Evolutionary conservation across 352 stramenopile genomes (phyloP).

Genomic region (Pythium brassicae): DNA sequence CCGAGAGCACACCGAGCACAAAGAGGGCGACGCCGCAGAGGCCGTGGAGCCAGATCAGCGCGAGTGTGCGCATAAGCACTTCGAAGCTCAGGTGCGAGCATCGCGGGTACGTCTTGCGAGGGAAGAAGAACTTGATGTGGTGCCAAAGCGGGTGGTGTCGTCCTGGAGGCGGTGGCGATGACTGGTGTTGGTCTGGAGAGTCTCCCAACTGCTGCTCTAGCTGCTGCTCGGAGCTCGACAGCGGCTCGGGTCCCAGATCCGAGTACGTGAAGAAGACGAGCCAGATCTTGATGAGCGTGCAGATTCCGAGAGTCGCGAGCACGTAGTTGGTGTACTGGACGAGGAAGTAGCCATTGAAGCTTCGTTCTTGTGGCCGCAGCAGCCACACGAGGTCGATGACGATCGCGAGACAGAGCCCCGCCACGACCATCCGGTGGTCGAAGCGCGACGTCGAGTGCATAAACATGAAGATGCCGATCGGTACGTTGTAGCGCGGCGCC

Average conservation of each 20-base stretch:
- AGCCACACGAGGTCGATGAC: conserved; percentile 62
- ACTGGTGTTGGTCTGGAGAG: neutral
- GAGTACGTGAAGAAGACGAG: conserved; percentile 71
- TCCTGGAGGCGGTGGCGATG: neutral
- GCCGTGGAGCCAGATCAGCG: conserved; percentile 66
- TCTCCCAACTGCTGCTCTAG: neutral
- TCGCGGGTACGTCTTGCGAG: conserved; percentile 59
- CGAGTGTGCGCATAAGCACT: conserved; percentile 63
- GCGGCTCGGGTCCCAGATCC: conserved; percentile 25
- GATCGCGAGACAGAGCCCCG: conserved; percentile 40
- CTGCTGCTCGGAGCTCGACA: neutral
- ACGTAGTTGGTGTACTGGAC: conserved; percentile 37
- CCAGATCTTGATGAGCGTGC: conserved; percentile 51
- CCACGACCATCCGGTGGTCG: conserved; percentile 52
- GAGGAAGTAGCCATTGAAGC: conserved; percentile 63
- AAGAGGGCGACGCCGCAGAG: conserved; percentile 53
- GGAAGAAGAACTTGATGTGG: conserved; percentile 62
- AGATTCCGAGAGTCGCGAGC: conserved; percentile 46
- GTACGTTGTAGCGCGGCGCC: conserved; percentile 66
- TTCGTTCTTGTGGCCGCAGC: conserved; percentile 50
- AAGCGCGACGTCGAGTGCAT: conserved; percentile 23
- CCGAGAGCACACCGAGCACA: conserved; percentile 37
- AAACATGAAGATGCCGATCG: conserved; percentile 52
- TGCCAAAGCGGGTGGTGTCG: conserved; percentile 38
- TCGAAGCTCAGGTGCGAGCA: conserved; percentile 58